Evolutionary conservation across 176 grass and related monocot genomes (phyloP).

Genomic region (Echinochloa phyllopogon): DNA sequence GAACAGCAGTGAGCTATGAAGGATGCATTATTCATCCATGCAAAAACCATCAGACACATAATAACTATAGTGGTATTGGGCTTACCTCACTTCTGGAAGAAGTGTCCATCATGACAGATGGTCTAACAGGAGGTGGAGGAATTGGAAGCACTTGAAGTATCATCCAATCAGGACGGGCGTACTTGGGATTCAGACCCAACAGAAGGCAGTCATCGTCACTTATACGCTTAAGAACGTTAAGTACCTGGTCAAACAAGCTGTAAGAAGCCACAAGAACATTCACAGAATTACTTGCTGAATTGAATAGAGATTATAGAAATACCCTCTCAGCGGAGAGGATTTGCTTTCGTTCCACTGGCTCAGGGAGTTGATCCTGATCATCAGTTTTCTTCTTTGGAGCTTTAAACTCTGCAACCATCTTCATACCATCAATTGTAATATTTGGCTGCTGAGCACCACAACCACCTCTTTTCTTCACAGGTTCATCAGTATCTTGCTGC

Average conservation of each 20-base stretch:
- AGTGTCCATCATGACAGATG: conserved; percentile 99
- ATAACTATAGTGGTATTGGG: not conserved
- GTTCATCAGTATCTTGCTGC: conserved; percentile 78
- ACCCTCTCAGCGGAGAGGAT: conserved; percentile 94
- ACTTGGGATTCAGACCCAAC: conserved; percentile 88
- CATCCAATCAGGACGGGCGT: conserved; percentile 99
- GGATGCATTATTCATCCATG: not conserved
- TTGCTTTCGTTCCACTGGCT: conserved; percentile 92
- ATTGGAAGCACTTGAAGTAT: conserved; percentile 98
- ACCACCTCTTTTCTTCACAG: conserved; percentile 85
- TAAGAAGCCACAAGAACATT: conserved; percentile 16
- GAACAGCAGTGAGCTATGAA: not conserved
- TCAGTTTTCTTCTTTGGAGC: conserved; percentile 87
- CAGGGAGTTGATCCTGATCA: conserved; percentile 95
- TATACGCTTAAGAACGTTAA: conserved; percentile 96
- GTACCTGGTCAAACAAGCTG: conserved; percentile 61
- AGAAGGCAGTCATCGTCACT: conserved; percentile 94
- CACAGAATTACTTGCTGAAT: not conserved
- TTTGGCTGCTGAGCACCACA: conserved; percentile 98
- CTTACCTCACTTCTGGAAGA: conserved; percentile 96
- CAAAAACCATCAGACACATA: not conserved
- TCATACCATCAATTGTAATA: conserved; percentile 99
- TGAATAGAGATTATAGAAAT: conserved; percentile 28
- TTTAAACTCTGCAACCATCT: conserved; percentile 98
- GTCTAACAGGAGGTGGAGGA: conserved; percentile 96